Conservation (phyloP, 2,329 filamentous ascomycete genomes). For the Aspergillus fijiensis region DNA sequence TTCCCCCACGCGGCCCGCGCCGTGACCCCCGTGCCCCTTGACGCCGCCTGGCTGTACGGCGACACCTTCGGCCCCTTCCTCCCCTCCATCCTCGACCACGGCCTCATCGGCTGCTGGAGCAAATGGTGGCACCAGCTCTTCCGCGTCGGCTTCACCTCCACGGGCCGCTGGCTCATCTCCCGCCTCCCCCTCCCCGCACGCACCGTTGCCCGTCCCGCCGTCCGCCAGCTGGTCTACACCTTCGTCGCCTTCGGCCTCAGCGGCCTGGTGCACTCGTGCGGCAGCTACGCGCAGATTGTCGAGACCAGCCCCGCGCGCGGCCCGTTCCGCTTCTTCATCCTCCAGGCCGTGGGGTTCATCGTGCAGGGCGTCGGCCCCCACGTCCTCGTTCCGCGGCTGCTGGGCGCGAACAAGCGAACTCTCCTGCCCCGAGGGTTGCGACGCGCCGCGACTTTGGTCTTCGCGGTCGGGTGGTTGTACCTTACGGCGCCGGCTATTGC, state of each 20-base stretch:
- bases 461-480: conserved; percentile 67
- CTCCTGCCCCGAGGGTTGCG: conserved; percentile 48
- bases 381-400: conserved; percentile 30
- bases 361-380: conserved; percentile 49
- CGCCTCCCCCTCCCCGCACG: conserved; percentile 24
- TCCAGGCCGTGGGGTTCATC: conserved; percentile 66
- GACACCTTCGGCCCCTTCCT: conserved; percentile 55
- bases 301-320: conserved; percentile 56
- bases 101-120: conserved; percentile 80
- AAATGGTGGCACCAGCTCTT: conserved; percentile 91
- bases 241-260: conserved; percentile 37
- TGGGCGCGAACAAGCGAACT: conserved; percentile 15
- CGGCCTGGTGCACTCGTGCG: conserved; percentile 63
- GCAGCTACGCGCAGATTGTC: conserved; percentile 66
- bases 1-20: conserved; percentile 56
- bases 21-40: conserved; percentile 59
- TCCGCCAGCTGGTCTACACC: conserved; percentile 26
- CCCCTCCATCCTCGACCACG: conserved; percentile 53
- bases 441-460: conserved; percentile 59
- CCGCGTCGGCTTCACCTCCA: conserved; percentile 56
- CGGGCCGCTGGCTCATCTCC: conserved; percentile 41
- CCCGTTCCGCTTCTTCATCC: conserved; percentile 67
- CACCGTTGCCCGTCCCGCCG: conserved; percentile 15
- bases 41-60: conserved; percentile 62
- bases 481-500: conserved; percentile 64